A percentile compares a stretch with the other conserved stretches of the same genome.
Evolutionary conservation across 208 protist genomes (phyloP).

Genomic region (Tritrichomonas foetus): DNA sequence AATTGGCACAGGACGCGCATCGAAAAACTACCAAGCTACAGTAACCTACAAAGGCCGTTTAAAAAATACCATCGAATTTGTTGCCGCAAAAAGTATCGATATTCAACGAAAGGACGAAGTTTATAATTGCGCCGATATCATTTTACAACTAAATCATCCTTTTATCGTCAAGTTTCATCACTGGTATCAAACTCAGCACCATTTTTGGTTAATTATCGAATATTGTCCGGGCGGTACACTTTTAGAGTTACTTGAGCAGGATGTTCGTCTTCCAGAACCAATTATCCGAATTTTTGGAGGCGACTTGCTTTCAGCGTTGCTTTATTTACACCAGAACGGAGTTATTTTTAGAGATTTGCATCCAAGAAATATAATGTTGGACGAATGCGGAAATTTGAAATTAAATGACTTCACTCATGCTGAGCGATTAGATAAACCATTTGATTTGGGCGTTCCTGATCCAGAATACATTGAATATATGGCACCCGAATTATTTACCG

Average conservation of each 20-base stretch:
- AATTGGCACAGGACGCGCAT: background rate
- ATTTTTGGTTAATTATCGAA: background rate
- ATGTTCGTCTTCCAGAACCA: background rate
- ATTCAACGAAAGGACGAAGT: background rate
- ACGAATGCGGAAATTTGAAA: background rate
- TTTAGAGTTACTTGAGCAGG: background rate
- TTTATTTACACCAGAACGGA: constrained; percentile 11
- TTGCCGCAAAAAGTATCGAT: constrained; percentile 17
- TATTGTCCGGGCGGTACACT: background rate
- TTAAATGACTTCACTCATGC: background rate
- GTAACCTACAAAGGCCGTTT: background rate
- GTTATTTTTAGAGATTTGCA: background rate
- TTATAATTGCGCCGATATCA: background rate
- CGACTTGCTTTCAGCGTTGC: background rate
- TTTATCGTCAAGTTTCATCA: background rate
- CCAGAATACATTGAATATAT: background rate
- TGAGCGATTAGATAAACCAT: background rate
- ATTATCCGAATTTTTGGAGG: background rate
- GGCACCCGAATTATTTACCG: background rate
- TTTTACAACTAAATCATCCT: background rate
- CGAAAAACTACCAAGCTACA: background rate
- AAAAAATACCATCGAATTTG: constrained; percentile 28
- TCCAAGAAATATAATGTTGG: background rate
- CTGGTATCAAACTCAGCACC: background rate
- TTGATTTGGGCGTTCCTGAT: background rate